Percentiles rank a stretch among this genome's conserved stretches.
phyloP scores from a whole-genome alignment of 495 filamentous ascomycete genomes.

The Penicillium maclennaniae region DNA sequence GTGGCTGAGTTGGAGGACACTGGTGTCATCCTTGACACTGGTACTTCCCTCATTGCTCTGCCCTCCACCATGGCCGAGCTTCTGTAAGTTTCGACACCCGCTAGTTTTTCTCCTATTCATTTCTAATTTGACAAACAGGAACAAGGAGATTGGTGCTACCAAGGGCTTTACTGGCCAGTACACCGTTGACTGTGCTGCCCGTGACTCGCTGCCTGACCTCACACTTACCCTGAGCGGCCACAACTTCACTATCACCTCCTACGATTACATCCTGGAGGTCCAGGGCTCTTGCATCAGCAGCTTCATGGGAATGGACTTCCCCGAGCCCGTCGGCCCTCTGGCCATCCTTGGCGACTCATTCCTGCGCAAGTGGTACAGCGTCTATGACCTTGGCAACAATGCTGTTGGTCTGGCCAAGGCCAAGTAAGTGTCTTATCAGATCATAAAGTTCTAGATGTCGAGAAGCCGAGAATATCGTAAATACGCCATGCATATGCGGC shows the following conservation, averaged over 20 bases:
- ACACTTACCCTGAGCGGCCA: constrained; percentile 83
- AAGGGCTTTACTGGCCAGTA: constrained; percentile 96
- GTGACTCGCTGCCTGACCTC: constrained; percentile 77
- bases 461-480: constrained; percentile 15
- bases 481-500: constrained; percentile 15
- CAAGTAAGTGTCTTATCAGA: constrained; percentile 45
- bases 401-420: constrained; percentile 84
- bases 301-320: constrained; percentile 98
- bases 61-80: constrained; percentile 92
- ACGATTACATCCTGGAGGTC: constrained; percentile 95
- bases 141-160: constrained; percentile 96
- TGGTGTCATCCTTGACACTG: constrained; percentile 96
- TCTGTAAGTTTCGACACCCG: constrained; percentile 49
- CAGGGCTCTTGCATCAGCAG: constrained; percentile 93
- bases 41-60: constrained; percentile 95
- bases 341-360: constrained; percentile 97
- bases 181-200: constrained; percentile 82
- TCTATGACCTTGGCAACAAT: constrained; percentile 85
- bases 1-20: constrained; percentile 87
- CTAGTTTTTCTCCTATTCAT: neutral
- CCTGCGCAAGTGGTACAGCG: constrained; percentile 94
- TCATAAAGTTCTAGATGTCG: constrained; percentile 9
- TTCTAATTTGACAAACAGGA: constrained; percentile 37
- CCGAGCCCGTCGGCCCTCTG: constrained; percentile 82
- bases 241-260: constrained; percentile 83